Conservation (phyloP, 2,329 filamentous ascomycete species). For the Pseudogymnoascus pannorum region DNA sequence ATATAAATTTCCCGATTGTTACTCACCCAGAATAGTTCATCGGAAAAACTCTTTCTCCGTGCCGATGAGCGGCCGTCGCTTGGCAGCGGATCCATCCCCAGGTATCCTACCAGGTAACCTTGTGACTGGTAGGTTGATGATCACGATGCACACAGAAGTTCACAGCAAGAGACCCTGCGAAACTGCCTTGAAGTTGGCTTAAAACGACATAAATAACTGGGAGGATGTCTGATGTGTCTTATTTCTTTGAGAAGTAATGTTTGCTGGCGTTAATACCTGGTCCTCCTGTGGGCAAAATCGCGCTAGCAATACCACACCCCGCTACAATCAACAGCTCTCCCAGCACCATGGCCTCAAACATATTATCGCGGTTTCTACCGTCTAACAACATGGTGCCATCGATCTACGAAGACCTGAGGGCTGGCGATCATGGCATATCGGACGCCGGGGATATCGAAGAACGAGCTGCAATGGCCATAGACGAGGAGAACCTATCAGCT, state of each 20-base stretch:
- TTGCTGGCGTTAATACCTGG: neutral
- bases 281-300: neutral
- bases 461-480: constrained; percentile 26
- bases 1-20: constrained; percentile 10
- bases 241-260: constrained; percentile 1
- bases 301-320: constrained; percentile 1
- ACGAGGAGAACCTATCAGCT: constrained; percentile 28
- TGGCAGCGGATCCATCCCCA: constrained; percentile 4
- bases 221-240: neutral
- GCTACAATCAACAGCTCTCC: constrained; percentile 7
- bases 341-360: constrained; percentile 28
- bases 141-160: neutral
- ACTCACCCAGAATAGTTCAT: constrained; percentile 9
- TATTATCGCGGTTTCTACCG: constrained; percentile 28
- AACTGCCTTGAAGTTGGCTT: neutral
- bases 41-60: constrained; percentile 8
- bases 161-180: neutral
- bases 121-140: neutral
- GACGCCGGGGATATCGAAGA: constrained; percentile 28
- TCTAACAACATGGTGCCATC: constrained; percentile 26
- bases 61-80: constrained; percentile 6
- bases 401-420: constrained; percentile 30
- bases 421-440: constrained; percentile 24
- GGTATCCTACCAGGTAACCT: constrained; percentile 7
- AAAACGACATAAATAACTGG: neutral